Percentiles rank a stretch among this genome's conserved stretches.
phyloP scores from a whole-genome alignment of 306 rosid genomes.

The Gastrolobium bilobum region DNA sequence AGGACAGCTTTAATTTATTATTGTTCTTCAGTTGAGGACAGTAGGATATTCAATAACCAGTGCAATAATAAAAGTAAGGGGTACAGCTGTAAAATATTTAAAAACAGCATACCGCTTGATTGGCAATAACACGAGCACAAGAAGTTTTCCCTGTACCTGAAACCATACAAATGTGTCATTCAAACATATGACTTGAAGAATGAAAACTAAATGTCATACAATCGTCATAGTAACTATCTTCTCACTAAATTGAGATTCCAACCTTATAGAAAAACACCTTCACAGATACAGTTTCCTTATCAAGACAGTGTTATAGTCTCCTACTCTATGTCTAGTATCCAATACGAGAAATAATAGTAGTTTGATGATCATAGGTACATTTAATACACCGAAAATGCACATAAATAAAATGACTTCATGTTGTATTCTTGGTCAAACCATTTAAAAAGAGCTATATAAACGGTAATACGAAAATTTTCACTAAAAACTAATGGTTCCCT shows the following conservation, averaged over 20 bases:
- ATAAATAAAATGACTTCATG: constrained; percentile 10
- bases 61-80: constrained; percentile 18
- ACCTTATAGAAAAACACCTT: constrained; percentile 31
- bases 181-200: constrained; percentile 25
- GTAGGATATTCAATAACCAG: constrained; percentile 27
- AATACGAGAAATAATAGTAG: constrained; percentile 25
- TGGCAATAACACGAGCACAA: constrained; percentile 94
- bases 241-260: constrained; percentile 34
- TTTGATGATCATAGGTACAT: constrained; percentile 17
- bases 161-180: constrained; percentile 48
- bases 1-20: neutral
- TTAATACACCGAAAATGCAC: neutral
- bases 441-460: constrained; percentile 12
- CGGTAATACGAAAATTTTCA: constrained; percentile 19
- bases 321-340: constrained; percentile 13
- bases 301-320: constrained; percentile 22
- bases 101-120: constrained; percentile 76
- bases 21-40: neutral
- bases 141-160: constrained; percentile 98
- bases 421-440: constrained; percentile 20
- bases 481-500: neutral
- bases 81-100: constrained; percentile 25
- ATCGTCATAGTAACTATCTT: constrained; percentile 30
- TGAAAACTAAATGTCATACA: neutral
- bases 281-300: constrained; percentile 18